Evolutionary conservation across 345 rosid genomes (phyloP).

Genomic region (Limnanthes douglasii): DNA sequence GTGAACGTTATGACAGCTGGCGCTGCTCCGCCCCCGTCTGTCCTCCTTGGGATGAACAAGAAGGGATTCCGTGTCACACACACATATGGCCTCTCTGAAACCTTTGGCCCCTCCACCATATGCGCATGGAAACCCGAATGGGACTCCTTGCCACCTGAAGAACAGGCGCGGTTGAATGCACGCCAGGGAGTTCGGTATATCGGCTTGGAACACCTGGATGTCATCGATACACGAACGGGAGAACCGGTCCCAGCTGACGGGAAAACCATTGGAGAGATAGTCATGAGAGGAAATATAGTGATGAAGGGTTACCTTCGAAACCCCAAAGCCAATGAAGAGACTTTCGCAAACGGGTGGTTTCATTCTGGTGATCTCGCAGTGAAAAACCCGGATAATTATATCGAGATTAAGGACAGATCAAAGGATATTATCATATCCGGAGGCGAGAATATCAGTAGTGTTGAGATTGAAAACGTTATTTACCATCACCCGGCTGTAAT

Average conservation of each 20-base stretch:
- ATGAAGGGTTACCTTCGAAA: conserved; percentile 91
- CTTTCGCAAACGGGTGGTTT: conserved; percentile 82
- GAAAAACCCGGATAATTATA: conserved; percentile 74
- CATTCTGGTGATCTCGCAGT: conserved; percentile 84
- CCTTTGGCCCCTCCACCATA: conserved; percentile 71
- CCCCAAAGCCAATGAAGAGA: conserved; percentile 61
- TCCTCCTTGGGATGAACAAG: conserved; percentile 54
- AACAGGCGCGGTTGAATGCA: conserved; percentile 71
- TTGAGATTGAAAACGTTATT: conserved; percentile 58
- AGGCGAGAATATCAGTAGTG: conserved; percentile 87
- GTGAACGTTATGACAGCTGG: conserved; percentile 88
- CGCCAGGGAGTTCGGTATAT: conserved; percentile 81
- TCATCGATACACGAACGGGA: conserved; percentile 42
- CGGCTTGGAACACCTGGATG: conserved; percentile 58
- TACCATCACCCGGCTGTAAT: conserved; percentile 63
- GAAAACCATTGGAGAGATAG: conserved; percentile 67
- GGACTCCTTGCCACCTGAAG: conserved; percentile 58
- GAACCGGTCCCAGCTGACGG: conserved; percentile 76
- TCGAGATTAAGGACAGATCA: conserved; percentile 79
- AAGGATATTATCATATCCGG: conserved; percentile 91
- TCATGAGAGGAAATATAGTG: conserved; percentile 62
- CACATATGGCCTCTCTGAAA: conserved; percentile 88
- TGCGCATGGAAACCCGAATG: conserved; percentile 94
- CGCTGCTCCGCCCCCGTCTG: conserved; percentile 80
- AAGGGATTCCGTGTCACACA: conserved; percentile 74